Percentiles rank a stretch among this genome's conserved stretches.
Evolutionary conservation across 2,329 filamentous ascomycete species (phyloP).

Genomic region (Trichophyton schoenleinii): DNA sequence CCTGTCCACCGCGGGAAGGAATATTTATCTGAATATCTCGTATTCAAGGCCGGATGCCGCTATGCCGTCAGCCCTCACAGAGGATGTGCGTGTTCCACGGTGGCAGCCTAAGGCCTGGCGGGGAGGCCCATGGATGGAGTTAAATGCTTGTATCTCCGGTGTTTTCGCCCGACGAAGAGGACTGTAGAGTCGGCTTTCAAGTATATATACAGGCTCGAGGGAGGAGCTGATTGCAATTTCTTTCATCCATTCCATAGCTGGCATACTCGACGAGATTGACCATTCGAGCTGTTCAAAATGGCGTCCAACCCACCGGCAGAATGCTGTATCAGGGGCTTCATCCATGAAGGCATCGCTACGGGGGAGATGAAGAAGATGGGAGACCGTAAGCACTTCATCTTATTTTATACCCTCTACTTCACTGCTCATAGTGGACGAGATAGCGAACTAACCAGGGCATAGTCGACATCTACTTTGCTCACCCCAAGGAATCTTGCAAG

Average conservation of each 20-base stretch:
- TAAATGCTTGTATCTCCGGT: too few relatives aligned
- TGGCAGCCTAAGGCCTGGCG: too few relatives aligned
- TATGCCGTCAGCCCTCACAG: too few relatives aligned
- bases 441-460: background rate
- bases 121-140: too few relatives aligned
- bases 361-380: constrained; percentile 38
- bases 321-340: constrained; percentile 39
- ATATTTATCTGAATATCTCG: too few relatives aligned
- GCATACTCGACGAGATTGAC: background rate
- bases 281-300: constrained; percentile 25
- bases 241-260: too few relatives aligned
- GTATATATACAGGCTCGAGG: too few relatives aligned
- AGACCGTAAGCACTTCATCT: constrained; percentile 27
- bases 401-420: background rate
- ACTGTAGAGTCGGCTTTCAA: background rate
- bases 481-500: constrained; percentile 38
- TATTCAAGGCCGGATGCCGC: too few relatives aligned
- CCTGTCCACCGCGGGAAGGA: background rate
- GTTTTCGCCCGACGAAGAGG: too few relatives aligned
- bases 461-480: constrained; percentile 46
- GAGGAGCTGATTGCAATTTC: too few relatives aligned
- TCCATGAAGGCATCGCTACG: constrained; percentile 38
- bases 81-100: too few relatives aligned
- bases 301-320: constrained; percentile 38
- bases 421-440: too few relatives aligned